Conservation (phyloP, 768 basidiomycete species). For the Lactarius deliciosus region DNA sequence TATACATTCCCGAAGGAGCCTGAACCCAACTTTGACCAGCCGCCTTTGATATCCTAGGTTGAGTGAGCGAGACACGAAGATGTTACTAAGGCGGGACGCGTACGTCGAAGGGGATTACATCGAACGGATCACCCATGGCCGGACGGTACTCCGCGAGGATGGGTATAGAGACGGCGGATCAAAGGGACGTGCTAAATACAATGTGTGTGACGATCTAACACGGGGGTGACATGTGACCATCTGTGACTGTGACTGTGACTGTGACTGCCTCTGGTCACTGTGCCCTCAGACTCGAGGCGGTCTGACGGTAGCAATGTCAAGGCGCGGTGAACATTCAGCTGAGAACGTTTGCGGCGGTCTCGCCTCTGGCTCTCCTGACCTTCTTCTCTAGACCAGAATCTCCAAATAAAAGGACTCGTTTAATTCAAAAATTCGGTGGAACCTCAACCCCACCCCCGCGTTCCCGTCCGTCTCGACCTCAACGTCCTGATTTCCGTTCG, state of each 20-base stretch:
- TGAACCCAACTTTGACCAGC: constrained; percentile 89
- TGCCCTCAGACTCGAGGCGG: too few relatives aligned
- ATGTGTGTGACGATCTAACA: neutral
- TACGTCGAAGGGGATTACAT: constrained; percentile 85
- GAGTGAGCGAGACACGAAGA: constrained; percentile 8
- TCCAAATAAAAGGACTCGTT: neutral
- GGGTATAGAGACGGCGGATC: constrained; percentile 1
- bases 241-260: neutral
- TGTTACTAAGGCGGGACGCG: constrained; percentile 29
- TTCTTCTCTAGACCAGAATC: neutral
- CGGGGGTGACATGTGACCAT: neutral
- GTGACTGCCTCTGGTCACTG: neutral
- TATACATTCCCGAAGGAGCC: constrained; percentile 93
- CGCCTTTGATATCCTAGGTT: constrained; percentile 75
- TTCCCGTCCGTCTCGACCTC: neutral
- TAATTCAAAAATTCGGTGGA: constrained; percentile 1
- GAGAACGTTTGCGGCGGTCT: neutral
- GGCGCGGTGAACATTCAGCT: neutral
- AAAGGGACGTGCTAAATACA: neutral
- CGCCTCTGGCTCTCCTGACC: neutral
- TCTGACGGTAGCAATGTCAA: neutral
- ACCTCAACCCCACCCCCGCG: neutral
- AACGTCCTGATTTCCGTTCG: constrained; percentile 12
- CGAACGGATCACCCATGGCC: constrained; percentile 68
- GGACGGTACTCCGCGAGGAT: neutral